Conservation (phyloP, 2,329 filamentous ascomycete species). For the Aureobasidium musti region DNA sequence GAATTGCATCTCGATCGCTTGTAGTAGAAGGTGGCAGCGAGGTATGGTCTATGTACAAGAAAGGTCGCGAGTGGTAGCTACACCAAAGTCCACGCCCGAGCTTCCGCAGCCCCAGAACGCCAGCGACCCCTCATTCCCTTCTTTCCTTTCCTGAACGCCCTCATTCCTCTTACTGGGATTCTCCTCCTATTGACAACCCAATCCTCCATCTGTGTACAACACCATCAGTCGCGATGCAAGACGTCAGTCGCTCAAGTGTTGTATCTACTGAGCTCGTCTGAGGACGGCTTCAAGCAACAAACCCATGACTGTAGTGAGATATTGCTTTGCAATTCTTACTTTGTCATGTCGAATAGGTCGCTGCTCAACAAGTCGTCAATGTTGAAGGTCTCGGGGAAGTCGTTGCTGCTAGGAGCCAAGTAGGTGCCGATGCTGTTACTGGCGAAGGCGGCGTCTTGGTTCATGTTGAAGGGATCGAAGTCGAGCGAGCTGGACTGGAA, state of each 20-base stretch:
- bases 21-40: neutral
- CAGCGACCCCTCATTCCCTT: constrained; percentile 20
- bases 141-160: neutral
- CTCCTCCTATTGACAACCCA: constrained; percentile 10
- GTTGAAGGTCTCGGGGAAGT: constrained; percentile 30
- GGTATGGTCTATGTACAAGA: constrained; percentile 15
- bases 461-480: constrained; percentile 32
- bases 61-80: constrained; percentile 9
- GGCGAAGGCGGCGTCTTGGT: constrained; percentile 25
- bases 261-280: neutral
- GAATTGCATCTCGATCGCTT: constrained; percentile 11
- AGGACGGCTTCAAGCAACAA: neutral
- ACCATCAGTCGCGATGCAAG: neutral
- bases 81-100: constrained; percentile 10
- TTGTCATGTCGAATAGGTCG: constrained; percentile 25
- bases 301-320: neutral
- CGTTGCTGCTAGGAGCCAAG: constrained; percentile 27
- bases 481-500: constrained; percentile 31
- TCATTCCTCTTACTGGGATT: constrained; percentile 15
- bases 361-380: constrained; percentile 28
- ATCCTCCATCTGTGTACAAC: constrained; percentile 7
- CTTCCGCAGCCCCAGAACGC: constrained; percentile 15
- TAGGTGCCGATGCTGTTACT: constrained; percentile 25
- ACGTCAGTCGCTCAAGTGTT: neutral
- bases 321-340: constrained; percentile 12